Conservation (phyloP, 1,139 yeast genomes). For the Yamadazyma trypodendri region DNA sequence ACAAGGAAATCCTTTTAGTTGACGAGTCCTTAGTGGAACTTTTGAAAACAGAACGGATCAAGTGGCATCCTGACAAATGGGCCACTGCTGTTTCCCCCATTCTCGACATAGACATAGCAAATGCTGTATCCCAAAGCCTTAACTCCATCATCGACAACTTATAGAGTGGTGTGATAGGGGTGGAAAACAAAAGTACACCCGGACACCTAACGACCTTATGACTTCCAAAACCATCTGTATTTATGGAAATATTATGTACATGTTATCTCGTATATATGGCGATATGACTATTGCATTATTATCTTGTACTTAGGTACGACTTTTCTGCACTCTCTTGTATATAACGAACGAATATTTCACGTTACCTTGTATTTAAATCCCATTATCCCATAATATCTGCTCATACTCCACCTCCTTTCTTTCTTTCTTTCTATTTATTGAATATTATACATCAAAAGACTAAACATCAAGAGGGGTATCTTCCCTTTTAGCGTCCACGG, state of each 20-base stretch:
- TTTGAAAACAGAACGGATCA: conserved; percentile 50
- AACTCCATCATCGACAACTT: conserved; percentile 9
- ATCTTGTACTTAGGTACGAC: no score
- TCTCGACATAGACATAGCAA: conserved; percentile 27
- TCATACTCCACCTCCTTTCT: no score
- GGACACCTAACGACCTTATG: background rate
- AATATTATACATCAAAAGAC: background rate
- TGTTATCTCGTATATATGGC: no score
- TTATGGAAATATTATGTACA: no score
- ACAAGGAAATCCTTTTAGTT: conserved; percentile 19
- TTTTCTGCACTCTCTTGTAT: no score
- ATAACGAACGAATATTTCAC: no score
- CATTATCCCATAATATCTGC: no score
- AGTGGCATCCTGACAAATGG: conserved; percentile 75
- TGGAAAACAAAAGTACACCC: no score
- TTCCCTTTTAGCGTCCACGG: conserved; percentile 9
- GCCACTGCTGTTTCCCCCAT: conserved; percentile 12
- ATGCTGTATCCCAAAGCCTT: conserved; percentile 19
- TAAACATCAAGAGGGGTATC: conserved; percentile 12
- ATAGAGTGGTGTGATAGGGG: no score
- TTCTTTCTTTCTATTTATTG: background rate
- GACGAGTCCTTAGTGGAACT: conserved; percentile 21
- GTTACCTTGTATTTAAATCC: no score
- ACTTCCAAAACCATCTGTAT: background rate
- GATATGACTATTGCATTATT: no score